Percentiles rank a stretch among this genome's conserved stretches.
phyloP scores from a whole-genome alignment of 2,329 filamentous ascomycete genomes.

The Verticillium dahliae region DNA sequence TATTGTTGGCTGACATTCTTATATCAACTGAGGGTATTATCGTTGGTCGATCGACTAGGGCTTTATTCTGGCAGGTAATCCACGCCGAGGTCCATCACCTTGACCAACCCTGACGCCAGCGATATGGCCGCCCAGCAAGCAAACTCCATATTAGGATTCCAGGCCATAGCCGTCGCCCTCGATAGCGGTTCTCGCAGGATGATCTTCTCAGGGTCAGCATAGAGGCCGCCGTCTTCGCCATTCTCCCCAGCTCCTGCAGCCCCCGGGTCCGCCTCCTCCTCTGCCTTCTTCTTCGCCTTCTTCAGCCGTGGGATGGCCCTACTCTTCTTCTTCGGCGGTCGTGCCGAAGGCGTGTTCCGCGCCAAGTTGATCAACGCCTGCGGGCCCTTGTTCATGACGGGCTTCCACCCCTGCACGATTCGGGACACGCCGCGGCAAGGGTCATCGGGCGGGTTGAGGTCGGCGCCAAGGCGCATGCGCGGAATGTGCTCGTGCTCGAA shows the following conservation, averaged over 20 bases:
- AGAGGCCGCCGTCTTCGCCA: conserved; percentile 15
- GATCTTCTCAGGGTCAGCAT: conserved; percentile 31
- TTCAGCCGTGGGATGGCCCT: conserved; percentile 27
- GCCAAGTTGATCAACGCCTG: conserved; percentile 26
- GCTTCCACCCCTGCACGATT: conserved; percentile 44
- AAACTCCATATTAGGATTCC: conserved; percentile 62
- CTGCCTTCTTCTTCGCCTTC: conserved; percentile 25
- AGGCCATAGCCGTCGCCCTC: conserved; percentile 54
- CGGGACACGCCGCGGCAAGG: conserved; percentile 36
- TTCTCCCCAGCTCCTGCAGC: conserved; percentile 16
- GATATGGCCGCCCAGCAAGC: conserved; percentile 62
- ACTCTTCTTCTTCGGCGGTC: conserved; percentile 18
- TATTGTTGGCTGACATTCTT: too few relatives aligned
- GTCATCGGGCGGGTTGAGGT: not conserved
- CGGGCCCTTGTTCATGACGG: conserved; percentile 42
- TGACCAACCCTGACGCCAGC: conserved; percentile 60
- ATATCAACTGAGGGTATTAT: not conserved
- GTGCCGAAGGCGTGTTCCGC: conserved; percentile 16
- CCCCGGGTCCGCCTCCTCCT: conserved; percentile 24
- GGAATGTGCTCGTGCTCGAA: conserved; percentile 48
- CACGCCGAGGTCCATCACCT: conserved; percentile 59
- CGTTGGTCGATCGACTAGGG: not conserved
- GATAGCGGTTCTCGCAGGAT: conserved; percentile 57
- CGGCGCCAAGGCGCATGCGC: conserved; percentile 17
- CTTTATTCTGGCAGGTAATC: conserved; percentile 17